Evolutionary conservation across 78 protist species (phyloP).

Genomic region (Dictyostelium firmibasis): DNA sequence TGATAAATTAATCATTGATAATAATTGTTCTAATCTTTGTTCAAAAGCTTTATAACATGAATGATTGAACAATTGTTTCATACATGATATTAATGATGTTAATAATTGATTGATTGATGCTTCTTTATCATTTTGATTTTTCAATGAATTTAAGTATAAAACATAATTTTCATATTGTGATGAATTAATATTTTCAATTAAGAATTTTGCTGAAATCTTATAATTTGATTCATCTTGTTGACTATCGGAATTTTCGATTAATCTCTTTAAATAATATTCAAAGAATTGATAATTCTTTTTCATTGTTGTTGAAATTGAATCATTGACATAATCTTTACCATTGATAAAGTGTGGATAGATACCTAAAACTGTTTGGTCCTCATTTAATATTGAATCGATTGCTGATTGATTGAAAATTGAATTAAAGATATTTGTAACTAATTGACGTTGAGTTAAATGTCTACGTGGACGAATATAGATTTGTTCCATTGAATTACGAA

Average conservation of each 20-base stretch:
- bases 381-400: not conserved
- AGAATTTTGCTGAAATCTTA: not conserved
- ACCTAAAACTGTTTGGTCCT: not conserved
- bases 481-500: conserved; percentile 56
- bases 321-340: not conserved
- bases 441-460: conserved; percentile 6
- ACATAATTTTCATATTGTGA: not conserved
- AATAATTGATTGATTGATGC: not conserved
- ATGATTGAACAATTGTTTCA: conserved; percentile 10
- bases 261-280: not conserved
- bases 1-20: not conserved
- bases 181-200: conserved; percentile 13
- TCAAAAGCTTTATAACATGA: conserved; percentile 22
- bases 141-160: not conserved
- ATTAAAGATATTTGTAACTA: not conserved
- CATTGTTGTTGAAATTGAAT: not conserved
- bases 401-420: not conserved
- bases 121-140: not conserved
- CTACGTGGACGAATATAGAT: conserved; percentile 72
- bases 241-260: not conserved
- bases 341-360: conserved; percentile 16
- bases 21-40: not conserved
- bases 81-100: not conserved
- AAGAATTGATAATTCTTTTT: not conserved
- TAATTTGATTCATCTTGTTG: not conserved